These are phyloP conservation scores for Alternaria angustiovoidea DNA, from an alignment of 2,329 filamentous ascomycete species.

Conservation along the genomic window DNA sequence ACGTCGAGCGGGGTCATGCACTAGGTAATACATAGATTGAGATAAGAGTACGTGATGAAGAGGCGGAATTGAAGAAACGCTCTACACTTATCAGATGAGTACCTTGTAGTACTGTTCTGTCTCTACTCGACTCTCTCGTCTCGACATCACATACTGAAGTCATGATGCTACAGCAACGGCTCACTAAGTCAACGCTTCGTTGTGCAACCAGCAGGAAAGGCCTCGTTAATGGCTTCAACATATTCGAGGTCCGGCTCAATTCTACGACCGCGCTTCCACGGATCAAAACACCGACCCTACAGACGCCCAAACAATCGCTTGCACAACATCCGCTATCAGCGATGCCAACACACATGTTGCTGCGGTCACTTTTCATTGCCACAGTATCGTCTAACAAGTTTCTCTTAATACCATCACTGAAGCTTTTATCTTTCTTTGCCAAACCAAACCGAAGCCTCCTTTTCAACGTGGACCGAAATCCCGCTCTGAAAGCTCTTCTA, in stretches of 20 bases:
- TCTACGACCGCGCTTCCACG: slow-evolving; percentile 26
- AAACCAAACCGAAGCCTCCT: slow-evolving; percentile 49
- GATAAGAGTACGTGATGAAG: slow-evolving; percentile 27
- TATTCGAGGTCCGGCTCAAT: slow-evolving; percentile 15
- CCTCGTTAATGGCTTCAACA: slow-evolving; percentile 6
- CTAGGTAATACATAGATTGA: slow-evolving; percentile 18
- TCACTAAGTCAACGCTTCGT: slow-evolving; percentile 8
- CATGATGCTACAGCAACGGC: slow-evolving; percentile 20
- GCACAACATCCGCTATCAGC: slow-evolving; percentile 29
- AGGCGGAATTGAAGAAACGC: not conserved
- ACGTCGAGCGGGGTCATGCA: slow-evolving; percentile 32
- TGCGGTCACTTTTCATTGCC: slow-evolving; percentile 50
- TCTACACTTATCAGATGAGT: not conserved
- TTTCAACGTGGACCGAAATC: slow-evolving; percentile 74
- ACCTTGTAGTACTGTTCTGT: not conserved
- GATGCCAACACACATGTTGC: slow-evolving; percentile 40
- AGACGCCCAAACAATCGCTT: slow-evolving; percentile 16
- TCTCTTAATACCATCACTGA: slow-evolving; percentile 51
- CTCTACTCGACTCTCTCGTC: not conserved
- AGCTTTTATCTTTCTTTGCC: slow-evolving; percentile 51
- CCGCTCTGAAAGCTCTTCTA: slow-evolving; percentile 72
- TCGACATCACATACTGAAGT: not conserved
- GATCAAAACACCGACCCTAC: slow-evolving; percentile 11
- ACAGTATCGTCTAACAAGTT: slow-evolving; percentile 58
- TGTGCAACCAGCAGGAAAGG: slow-evolving; percentile 4